Evolutionary conservation across 179 eudicot species (phyloP), one percentile per base, ranked within the genome.

Genomic region (Heliamphora pulchella): DNA sequence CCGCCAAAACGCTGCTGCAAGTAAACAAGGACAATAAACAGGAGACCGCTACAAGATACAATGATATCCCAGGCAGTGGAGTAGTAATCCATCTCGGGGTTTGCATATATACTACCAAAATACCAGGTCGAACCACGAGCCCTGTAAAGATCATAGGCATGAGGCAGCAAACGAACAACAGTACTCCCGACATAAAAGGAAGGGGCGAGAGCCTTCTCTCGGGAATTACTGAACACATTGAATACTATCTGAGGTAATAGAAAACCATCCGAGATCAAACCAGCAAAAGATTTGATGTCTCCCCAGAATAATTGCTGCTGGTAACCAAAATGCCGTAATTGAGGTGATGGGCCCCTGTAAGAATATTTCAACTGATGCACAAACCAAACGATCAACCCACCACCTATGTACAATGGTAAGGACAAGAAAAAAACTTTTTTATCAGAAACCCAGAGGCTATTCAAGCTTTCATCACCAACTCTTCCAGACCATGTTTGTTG

Each of bases 1-100:
- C 99, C 98, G 6, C 99, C 96, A 84, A 86, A 89, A n/a, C 90
- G 78, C 79, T 96, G 99, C 84, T 96, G 99, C 91, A 96, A 85
- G 88, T 41, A 92, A 68, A 94, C 68, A 1, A 92, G 22, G 47
- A 81, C 17, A 13, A 84, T 88, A 76, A 90, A 90, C 54, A 86
- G 51, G 70, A 91, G 10, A 58, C 97, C 97, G 5, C 85, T 77
- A 59, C 87, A 82, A 70, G 88, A 88, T 18, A 94, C 84, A n/a
- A 84, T 71, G 67, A 96, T 85, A 85, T 96, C 99, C 98, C 99
- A 96, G 7, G 89, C 18, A 0, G 96, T 91, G 1, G 99, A 91
- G 80, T 88, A 96, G 86, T 79, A 96, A 76, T 92, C 92, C 91
- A 87, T 87, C 74, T 88, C 84, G 1, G 96, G 98, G 84, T 92